Conservation (phyloP, 768 basidiomycete species). For the Kwoniella dendrophila region DNA sequence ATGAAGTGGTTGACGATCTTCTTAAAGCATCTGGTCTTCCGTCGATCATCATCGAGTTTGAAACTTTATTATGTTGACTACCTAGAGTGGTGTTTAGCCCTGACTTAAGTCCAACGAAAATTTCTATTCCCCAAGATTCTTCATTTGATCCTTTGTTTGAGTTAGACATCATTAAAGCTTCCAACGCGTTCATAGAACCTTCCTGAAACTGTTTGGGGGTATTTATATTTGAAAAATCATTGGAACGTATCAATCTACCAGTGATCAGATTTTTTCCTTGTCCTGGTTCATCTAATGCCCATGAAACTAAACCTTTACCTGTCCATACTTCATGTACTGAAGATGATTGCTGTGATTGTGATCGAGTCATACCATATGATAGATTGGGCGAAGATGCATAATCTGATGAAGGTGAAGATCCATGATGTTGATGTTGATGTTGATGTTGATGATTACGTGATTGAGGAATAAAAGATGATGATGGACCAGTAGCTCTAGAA, state of each 20-base stretch:
- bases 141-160: conserved; percentile 13
- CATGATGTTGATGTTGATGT: too few species aligned
- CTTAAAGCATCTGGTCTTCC: conserved; percentile 13
- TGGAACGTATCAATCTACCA: conserved; percentile 34
- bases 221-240: conserved; percentile 27
- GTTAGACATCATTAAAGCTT: conserved; percentile 35
- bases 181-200: conserved; percentile 33
- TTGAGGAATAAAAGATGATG: conserved; percentile 28
- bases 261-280: conserved; percentile 50
- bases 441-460: too few species aligned
- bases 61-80: conserved; percentile 7
- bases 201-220: conserved; percentile 22
- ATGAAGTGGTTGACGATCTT: conserved; percentile 15
- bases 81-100: conserved; percentile 15
- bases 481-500: conserved; percentile 28
- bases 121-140: conserved; percentile 46
- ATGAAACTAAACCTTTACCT: conserved; percentile 45
- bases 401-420: conserved; percentile 25
- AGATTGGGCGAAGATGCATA: conserved; percentile 26
- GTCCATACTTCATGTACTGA: conserved; percentile 44
- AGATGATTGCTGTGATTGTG: too few species aligned
- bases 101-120: conserved; percentile 38
- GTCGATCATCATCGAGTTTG: conserved; percentile 15
- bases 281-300: conserved; percentile 48
- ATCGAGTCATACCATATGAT: not conserved